phyloP scores from a whole-genome alignment of 169 alveolate genomes.

The Plasmodium berghei region DNA sequence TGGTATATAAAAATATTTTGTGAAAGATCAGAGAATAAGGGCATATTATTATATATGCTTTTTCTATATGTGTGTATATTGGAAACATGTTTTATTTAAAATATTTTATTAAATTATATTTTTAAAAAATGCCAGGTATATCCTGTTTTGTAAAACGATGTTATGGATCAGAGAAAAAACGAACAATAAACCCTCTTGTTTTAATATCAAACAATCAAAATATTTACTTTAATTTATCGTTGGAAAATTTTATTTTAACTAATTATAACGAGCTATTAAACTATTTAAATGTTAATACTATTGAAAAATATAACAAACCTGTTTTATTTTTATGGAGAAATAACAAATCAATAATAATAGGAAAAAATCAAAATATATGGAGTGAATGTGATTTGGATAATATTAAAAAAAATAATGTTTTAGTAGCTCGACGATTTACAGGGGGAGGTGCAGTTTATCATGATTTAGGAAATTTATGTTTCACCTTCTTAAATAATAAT shows the following conservation, averaged over 20 bases:
- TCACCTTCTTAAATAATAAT: constrained; percentile 88
- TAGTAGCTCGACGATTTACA: constrained; percentile 92
- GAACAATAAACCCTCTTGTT: constrained; percentile 24
- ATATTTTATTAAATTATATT: no score
- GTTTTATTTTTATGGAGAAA: constrained; percentile 94
- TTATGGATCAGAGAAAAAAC: constrained; percentile 10
- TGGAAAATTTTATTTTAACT: constrained; percentile 80
- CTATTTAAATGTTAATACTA: constrained; percentile 49
- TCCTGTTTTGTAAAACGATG: constrained; percentile 9
- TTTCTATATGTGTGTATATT: no score
- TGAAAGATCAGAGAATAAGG: no score
- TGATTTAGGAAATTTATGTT: constrained; percentile 92
- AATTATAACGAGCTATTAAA: constrained; percentile 65
- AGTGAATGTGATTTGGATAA: constrained; percentile 92
- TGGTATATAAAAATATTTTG: no score
- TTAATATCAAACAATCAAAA: constrained; percentile 79
- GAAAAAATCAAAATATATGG: constrained; percentile 95
- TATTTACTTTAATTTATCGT: constrained; percentile 84
- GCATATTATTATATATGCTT: no score
- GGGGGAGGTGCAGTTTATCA: constrained; percentile 98
- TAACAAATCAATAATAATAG: constrained; percentile 92
- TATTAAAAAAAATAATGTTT: constrained; percentile 88
- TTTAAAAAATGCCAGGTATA: not conserved
- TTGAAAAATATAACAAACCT: constrained; percentile 81
- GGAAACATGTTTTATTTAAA: no score